Evolutionary conservation across 805 yeast genomes (phyloP).

Genomic region (Candida golubevii): DNA sequence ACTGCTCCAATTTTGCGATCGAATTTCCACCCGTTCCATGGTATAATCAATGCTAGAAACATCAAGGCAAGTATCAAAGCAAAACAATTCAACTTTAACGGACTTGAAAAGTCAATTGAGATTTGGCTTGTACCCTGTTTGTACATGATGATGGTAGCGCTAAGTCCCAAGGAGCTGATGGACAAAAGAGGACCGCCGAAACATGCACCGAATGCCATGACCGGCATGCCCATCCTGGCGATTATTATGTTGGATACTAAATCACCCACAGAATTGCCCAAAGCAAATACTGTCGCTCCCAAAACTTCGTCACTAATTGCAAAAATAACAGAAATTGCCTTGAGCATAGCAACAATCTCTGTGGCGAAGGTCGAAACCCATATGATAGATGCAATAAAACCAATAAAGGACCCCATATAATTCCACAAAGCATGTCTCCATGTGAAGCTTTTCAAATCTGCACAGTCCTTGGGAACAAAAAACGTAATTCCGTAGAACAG

Average conservation of each 20-base stretch:
- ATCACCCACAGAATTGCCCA: constrained; percentile 93
- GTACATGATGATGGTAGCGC: constrained; percentile 23
- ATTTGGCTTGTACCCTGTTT: constrained; percentile 2
- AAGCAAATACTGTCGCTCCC: constrained; percentile 84
- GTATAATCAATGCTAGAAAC: constrained; percentile 10
- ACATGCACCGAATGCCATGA: constrained; percentile 93
- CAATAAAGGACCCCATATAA: constrained; percentile 39
- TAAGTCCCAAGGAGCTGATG: constrained; percentile 75
- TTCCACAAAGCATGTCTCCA: constrained; percentile 14
- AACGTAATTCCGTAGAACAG: constrained; percentile 1
- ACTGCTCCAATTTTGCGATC: constrained; percentile 31
- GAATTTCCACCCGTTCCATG: constrained; percentile 26
- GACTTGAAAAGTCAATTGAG: constrained; percentile 11
- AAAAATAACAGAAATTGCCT: constrained; percentile 55
- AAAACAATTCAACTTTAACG: constrained; percentile 12
- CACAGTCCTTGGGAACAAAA: not conserved
- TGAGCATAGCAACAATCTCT: constrained; percentile 62
- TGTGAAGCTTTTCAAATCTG: constrained; percentile 4
- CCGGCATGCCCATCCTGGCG: constrained; percentile 74
- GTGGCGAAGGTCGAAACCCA: constrained; percentile 70
- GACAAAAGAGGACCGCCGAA: constrained; percentile 89
- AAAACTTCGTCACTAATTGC: constrained; percentile 70
- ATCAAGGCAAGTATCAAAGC: constrained; percentile 11
- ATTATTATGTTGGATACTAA: constrained; percentile 77
- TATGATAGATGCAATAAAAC: constrained; percentile 62